These are phyloP conservation scores for Candida patagonica DNA, from an alignment of 805 yeast species.

Conservation along the genomic window DNA sequence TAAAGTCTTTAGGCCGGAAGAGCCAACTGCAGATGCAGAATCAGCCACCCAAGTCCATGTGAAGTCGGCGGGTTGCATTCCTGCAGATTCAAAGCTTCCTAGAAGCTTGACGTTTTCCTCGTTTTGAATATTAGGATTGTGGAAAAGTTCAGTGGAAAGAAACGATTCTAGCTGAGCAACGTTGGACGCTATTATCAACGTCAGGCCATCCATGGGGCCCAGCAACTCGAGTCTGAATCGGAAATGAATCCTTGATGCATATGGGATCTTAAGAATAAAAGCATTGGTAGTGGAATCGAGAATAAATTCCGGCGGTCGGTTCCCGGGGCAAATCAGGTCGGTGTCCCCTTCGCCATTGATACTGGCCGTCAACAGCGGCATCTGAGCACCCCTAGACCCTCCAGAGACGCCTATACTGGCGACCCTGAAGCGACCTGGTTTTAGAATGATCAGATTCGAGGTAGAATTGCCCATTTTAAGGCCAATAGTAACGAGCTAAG, in stretches of 20 bases:
- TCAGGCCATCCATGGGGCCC: constrained; percentile 19
- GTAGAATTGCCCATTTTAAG: too few relatives aligned
- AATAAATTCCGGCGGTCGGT: constrained; percentile 1
- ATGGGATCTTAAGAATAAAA: constrained; percentile 16
- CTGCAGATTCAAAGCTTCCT: constrained; percentile 28
- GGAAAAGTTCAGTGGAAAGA: constrained; percentile 28
- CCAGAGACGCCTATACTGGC: too few relatives aligned
- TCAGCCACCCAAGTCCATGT: constrained; percentile 2
- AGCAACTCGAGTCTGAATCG: constrained; percentile 12
- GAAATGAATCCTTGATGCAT: constrained; percentile 9
- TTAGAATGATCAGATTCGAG: too few relatives aligned
- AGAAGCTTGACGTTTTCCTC: constrained; percentile 29
- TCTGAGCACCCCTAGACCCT: too few relatives aligned
- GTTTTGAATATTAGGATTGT: constrained; percentile 31
- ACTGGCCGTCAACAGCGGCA: too few relatives aligned
- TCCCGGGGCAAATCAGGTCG: too few relatives aligned
- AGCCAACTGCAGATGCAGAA: constrained; percentile 6
- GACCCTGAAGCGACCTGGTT: too few relatives aligned
- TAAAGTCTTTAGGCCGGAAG: constrained; percentile 22
- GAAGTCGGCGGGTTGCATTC: constrained; percentile 19
- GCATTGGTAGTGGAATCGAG: neutral
- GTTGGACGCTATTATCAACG: constrained; percentile 24
- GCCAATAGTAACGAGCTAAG: too few relatives aligned
- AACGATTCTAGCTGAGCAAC: constrained; percentile 23
- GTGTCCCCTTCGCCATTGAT: too few relatives aligned